phyloP scores from a whole-genome alignment of 2,329 filamentous ascomycete genomes.

The Saccharata proteae region DNA sequence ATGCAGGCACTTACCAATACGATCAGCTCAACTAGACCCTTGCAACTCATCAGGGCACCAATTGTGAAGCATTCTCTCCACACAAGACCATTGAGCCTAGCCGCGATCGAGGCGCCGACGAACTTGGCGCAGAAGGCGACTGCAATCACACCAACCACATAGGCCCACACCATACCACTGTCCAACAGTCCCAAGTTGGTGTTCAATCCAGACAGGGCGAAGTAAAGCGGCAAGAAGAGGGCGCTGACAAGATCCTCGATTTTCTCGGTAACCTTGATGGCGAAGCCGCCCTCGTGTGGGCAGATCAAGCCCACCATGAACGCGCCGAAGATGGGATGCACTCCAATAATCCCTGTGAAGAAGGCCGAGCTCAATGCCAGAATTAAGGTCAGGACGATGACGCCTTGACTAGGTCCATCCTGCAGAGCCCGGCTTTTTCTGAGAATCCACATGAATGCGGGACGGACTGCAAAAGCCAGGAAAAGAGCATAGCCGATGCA shows the following conservation, averaged over 20 bases:
- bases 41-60: slow-evolving; percentile 89
- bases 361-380: slow-evolving; percentile 69
- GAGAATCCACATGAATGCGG: slow-evolving; percentile 62
- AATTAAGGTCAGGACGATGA: slow-evolving; percentile 72
- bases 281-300: slow-evolving; percentile 79
- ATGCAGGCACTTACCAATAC: slow-evolving; percentile 61
- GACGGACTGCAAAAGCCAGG: slow-evolving; percentile 59
- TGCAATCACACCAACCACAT: slow-evolving; percentile 70
- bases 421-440: slow-evolving; percentile 64
- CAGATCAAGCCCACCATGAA: slow-evolving; percentile 85
- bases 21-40: slow-evolving; percentile 87
- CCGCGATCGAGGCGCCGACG: slow-evolving; percentile 67
- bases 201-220: slow-evolving; percentile 79
- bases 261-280: slow-evolving; percentile 85
- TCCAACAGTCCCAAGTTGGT: slow-evolving; percentile 79
- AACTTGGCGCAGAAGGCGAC: slow-evolving; percentile 82
- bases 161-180: slow-evolving; percentile 74
- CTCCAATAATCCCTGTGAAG: slow-evolving; percentile 82
- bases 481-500: slow-evolving; percentile 66
- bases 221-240: slow-evolving; percentile 82
- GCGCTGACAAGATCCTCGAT: slow-evolving; percentile 82
- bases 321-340: slow-evolving; percentile 89
- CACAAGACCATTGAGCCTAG: slow-evolving; percentile 60
- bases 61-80: slow-evolving; percentile 89
- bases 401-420: slow-evolving; percentile 75